Base-by-base conservation (phyloP, 1,284 basidiomycete genomes). In the Pseudozyma tsukubaensis region DNA sequence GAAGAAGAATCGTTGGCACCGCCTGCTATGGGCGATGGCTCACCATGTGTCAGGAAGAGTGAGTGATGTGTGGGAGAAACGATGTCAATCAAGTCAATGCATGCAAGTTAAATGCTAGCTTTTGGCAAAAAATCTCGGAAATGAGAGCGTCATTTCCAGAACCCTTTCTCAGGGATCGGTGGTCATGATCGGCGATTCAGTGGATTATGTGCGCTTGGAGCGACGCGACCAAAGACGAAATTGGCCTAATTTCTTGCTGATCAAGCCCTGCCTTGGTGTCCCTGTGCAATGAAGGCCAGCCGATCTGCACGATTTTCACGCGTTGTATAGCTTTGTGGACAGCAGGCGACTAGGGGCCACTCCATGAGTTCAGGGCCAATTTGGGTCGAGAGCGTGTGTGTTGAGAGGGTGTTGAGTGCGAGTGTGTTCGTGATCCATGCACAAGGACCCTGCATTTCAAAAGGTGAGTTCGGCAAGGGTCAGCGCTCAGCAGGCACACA, bases 361-460 rank as follows among this genome's bases (percentile, higher is more conserved):
- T 45, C 12, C 44, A 24, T 24, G 24, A 21, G 24, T 12, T 12
- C 44, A 45, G 44, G 12, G 37, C 44, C 44, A 21, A 29, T 45
- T 21, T 45, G 44, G 34, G 14, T 8, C 35, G 49, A n/a, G 29
- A n/a, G 21, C 34, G 49, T 19, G 18, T 14, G 50, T 32, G 19
- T 35, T 12, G 35, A 14, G 16, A 34, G n/a, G 19, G 42, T 34
- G 18, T 14, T 34, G 1, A 9, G 40, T 34, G 19, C 10, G 51
- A 29, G 21, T 40, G 19, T 29, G 39, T 7, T 24, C 16, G 43
- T 29, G 50, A 52, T 52, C 58, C 43, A 53, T 60, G 50, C 50
- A 44, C 40, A 16, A 55, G 59, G 59, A 62, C 52, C 59, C 52
- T 62, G 59, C 53, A 62, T 52, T 45, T 18, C 32, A n/a, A 10